phyloP scores from a whole-genome alignment of 352 stramenopile genomes.

The Pythium aristosporum region DNA sequence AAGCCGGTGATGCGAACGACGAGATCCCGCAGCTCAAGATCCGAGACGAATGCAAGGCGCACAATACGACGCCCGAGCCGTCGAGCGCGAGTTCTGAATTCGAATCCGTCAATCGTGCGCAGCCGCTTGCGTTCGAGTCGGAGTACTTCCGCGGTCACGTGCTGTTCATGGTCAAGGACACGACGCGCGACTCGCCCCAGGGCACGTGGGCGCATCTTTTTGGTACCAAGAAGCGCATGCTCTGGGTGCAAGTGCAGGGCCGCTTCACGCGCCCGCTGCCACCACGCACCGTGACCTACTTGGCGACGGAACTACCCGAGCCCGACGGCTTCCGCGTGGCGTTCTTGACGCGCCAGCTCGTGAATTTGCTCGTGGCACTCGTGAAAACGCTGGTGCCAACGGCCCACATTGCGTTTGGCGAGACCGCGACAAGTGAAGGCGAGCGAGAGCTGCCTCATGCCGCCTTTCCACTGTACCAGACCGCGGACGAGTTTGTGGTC shows the following conservation, averaged over 20 bases:
- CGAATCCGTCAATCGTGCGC: constrained; percentile 32
- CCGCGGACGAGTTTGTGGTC: constrained; percentile 46
- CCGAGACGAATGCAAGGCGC: constrained; percentile 28
- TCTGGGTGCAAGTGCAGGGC: constrained; percentile 68
- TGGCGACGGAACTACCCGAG: constrained; percentile 48
- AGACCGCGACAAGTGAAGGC: neutral
- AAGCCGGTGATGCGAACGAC: neutral
- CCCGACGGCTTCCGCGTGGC: constrained; percentile 27
- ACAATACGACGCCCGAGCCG: neutral
- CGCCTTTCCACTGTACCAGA: constrained; percentile 55
- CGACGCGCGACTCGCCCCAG: neutral
- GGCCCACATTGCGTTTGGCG: constrained; percentile 42
- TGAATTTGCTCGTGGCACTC: constrained; percentile 36
- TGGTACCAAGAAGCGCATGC: constrained; percentile 30
- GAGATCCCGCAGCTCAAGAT: constrained; percentile 39
- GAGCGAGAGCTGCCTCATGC: constrained; percentile 41
- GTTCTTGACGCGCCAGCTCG: constrained; percentile 38
- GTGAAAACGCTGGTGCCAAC: constrained; percentile 37
- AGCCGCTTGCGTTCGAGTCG: constrained; percentile 48
- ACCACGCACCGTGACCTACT: constrained; percentile 33
- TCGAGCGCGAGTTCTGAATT: neutral
- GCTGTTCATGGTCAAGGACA: constrained; percentile 38
- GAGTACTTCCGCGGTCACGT: constrained; percentile 41
- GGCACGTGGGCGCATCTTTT: constrained; percentile 40
- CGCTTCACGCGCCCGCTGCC: constrained; percentile 47